Evolutionary conservation across 345 rosid species (phyloP), one percentile per base, ranked within the genome.

Genomic region (Turnera subulata): DNA sequence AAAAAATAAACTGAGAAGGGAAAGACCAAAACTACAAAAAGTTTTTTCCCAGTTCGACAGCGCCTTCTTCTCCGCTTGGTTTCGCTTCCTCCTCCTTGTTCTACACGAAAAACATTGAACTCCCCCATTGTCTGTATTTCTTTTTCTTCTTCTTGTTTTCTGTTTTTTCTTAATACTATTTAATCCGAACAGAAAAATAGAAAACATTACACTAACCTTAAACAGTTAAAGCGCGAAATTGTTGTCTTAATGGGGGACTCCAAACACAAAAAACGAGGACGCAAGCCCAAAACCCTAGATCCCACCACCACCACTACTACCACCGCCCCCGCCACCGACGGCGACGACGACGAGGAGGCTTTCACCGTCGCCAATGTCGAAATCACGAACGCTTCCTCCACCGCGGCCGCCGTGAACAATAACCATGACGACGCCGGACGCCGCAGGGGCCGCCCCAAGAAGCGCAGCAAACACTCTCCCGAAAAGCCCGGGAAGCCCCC

Each of bases 401-500:
- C n/a, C n/a, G n/a, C n/a, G n/a, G 1, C 69, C 61, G 21, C 55
- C 38, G 19, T 50, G 55, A 18, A 25, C 60, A 19, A 53, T 39
- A 38, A 25, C 40, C 13, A 44, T 16, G 16, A 24, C 4, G 39
- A 1, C 24, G 25, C 17, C 40, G 21, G 22, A 15, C 69, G 58
- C 35, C 71, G 72, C 38, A 73, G 77, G 6, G 78, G 82, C 53
- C 84, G 82, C 59, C 62, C 79, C 67, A 69, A 46, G 64, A 77
- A 78, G 33, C 68, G 59, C 17, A 42, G 69, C 61, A 76, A 69
- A 53, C 56, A 47, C 33, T 45, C 55, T n/a, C 40, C 50, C 2
- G 67, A 71, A 19, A 66, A 12, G 22, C 71, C 67, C 14, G 74
- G 64, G 63, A 75, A 54, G 15, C 67, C 80, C 18, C 67, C 64